These are phyloP conservation scores for Rhododendron ferrugineum DNA, from an alignment of 148 eudicot genomes.

Conservation along the genomic window DNA sequence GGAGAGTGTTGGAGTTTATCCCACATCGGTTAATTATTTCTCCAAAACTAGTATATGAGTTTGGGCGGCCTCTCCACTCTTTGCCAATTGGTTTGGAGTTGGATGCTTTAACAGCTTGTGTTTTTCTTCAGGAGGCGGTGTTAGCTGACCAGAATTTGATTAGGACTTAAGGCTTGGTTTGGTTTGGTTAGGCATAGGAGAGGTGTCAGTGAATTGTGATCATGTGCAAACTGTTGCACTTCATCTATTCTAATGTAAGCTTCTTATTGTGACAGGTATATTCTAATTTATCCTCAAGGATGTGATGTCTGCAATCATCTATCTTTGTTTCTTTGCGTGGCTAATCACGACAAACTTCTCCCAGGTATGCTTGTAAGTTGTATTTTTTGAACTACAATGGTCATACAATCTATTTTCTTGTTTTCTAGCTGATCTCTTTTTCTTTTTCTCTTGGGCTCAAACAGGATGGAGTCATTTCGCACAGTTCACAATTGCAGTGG, in stretches of 20 bases:
- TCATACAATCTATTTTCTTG: not conserved
- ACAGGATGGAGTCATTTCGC: constrained; percentile 96
- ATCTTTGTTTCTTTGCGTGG: constrained; percentile 88
- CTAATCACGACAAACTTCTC: constrained; percentile 89
- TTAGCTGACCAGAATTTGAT: not conserved
- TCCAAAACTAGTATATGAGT: too few relatives aligned
- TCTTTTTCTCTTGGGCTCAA: constrained; percentile 4
- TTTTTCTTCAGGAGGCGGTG: not conserved
- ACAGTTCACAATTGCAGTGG: constrained; percentile 88
- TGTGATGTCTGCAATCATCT: constrained; percentile 96
- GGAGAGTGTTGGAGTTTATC: too few relatives aligned
- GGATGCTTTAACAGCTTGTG: too few relatives aligned
- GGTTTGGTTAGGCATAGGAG: not conserved
- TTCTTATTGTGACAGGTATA: constrained; percentile 55
- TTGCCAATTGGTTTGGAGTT: too few relatives aligned
- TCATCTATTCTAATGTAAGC: not conserved
- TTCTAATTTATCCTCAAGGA: constrained; percentile 90
- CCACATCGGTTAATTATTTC: too few relatives aligned
- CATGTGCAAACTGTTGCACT: not conserved
- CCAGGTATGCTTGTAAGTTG: constrained; percentile 49
- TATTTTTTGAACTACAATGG: not conserved
- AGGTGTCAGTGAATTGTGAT: not conserved
- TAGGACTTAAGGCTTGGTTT: not conserved
- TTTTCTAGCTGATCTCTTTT: not conserved
- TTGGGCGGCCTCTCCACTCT: too few relatives aligned